Evolutionary conservation across 768 basidiomycete genomes (phyloP).

Genomic region (Piloderma croceum): DNA sequence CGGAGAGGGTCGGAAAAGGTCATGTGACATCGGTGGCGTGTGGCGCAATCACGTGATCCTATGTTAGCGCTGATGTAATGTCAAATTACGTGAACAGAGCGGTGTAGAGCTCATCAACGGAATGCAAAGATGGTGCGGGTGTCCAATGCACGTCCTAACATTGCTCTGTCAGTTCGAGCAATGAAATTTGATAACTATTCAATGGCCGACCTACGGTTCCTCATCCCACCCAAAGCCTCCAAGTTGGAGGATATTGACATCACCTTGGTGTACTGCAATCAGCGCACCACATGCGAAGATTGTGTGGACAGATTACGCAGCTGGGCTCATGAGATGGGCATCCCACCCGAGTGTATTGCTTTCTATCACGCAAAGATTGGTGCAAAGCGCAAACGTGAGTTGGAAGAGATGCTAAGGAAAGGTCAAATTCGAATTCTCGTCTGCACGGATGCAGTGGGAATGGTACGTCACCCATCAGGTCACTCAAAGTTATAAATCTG

Average conservation of each 20-base stretch:
- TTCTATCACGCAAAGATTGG: constrained; percentile 22
- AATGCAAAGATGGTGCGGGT: too few relatives aligned
- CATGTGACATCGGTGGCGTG: too few relatives aligned
- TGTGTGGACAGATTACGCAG: constrained; percentile 9
- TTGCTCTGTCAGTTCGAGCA: constrained; percentile 19
- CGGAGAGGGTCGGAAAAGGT: too few relatives aligned
- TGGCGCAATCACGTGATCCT: too few relatives aligned
- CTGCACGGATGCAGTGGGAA: constrained; percentile 23
- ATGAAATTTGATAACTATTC: constrained; percentile 19
- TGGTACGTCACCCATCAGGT: constrained; percentile 20
- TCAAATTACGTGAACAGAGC: too few relatives aligned
- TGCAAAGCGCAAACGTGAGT: constrained; percentile 12
- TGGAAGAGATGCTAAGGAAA: constrained; percentile 8
- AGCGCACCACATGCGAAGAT: constrained; percentile 9
- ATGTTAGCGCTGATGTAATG: too few relatives aligned
- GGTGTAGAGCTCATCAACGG: too few relatives aligned
- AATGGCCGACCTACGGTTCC: constrained; percentile 21
- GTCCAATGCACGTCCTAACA: constrained; percentile 18
- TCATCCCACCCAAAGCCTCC: constrained; percentile 13
- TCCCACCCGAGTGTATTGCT: constrained; percentile 10
- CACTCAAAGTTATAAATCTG: not conserved
- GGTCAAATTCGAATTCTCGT: constrained; percentile 16
- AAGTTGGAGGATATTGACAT: constrained; percentile 13
- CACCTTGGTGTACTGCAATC: constrained; percentile 19
- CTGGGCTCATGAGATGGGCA: constrained; percentile 14